Base-by-base conservation (phyloP, 1,284 basidiomycete genomes). In the Irpex sp. region DNA sequence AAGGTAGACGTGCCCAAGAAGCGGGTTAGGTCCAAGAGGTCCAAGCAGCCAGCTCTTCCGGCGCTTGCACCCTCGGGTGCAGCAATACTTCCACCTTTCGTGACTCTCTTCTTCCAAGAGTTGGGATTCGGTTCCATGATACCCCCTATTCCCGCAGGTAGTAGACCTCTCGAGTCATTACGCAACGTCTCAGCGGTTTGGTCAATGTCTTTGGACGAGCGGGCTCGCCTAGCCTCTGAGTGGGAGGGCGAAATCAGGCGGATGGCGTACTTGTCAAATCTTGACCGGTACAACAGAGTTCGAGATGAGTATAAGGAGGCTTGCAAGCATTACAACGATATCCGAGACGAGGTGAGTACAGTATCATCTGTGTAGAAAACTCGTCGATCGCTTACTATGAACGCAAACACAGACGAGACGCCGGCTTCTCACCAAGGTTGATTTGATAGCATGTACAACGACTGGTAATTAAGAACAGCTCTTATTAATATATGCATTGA, bases 381-480 rank as follows among this genome's bases (percentile, higher is more conserved):
- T 31, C 31, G 31, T 31, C 31, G 31, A 31, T 31, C 31, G 31
- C 31, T 31, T 26, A 26, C 26, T 2, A 3, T 31, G 31, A 31
- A 31, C 31, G 3, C 3, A 31, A 31, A 31, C 31, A 31, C 31
- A 78, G 75, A 64, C 67, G 59, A 77, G 81, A 11, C 77, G 82
- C 9, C 75, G 78, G 11, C 74, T 87, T 0, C 76, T 89, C 1
- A 68, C 71, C 9, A 74, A 79, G 17, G 76, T 82, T 0, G 81
- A 89, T 66, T 79, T 92, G 17, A 82, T 92, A 57, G 90, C 86
- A 7, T 89, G 88, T 64, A 92, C 89, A 0, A 91, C 89, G 0
- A 90, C 85, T 13, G 84, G 84, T 81, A 67, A 8, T 53, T 17
- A 31, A 31, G 31, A 31, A 31, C 8, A 36, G 61, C 54, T 21